Conservation (phyloP, 331 rosid genomes). For the Malus hybrid region DNA sequence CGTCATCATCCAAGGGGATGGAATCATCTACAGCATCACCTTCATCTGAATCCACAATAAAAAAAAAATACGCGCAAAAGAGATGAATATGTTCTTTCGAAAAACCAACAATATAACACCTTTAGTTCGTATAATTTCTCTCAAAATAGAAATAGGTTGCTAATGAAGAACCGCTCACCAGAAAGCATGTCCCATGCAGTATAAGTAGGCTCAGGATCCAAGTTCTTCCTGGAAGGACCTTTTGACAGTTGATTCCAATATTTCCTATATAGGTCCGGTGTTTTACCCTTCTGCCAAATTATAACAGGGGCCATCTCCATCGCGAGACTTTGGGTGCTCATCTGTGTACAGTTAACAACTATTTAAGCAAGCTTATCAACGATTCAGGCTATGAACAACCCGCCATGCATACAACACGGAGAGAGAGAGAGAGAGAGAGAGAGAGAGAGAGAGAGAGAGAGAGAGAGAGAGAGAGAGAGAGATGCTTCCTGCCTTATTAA, state of each 20-base stretch:
- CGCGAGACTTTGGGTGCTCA: constrained; percentile 79
- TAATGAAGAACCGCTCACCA: constrained; percentile 36
- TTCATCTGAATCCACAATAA: constrained; percentile 49
- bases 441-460: constrained; percentile 14
- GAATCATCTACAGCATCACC: constrained; percentile 48
- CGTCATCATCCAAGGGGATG: constrained; percentile 89
- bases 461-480: constrained; percentile 9
- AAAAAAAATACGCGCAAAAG: not conserved
- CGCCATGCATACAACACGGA: not conserved
- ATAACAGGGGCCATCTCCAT: constrained; percentile 88
- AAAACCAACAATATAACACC: not conserved
- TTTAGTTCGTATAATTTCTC: not conserved
- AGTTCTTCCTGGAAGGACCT: constrained; percentile 47
- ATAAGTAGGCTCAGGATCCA: constrained; percentile 35
- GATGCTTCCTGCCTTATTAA: constrained; percentile 62
- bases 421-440: constrained; percentile 11
- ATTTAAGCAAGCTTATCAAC: constrained; percentile 13
- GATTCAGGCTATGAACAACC: not conserved
- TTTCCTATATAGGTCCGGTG: constrained; percentile 56
- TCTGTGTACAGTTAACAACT: constrained; percentile 43
- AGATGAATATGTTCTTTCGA: not conserved
- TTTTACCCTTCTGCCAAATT: constrained; percentile 63
- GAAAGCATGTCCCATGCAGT: constrained; percentile 78
- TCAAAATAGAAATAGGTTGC: not conserved
- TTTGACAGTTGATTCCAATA: constrained; percentile 59